phyloP scores from a whole-genome alignment of 1,139 yeast species.

The Yamadazyma pseudoaaseri region DNA sequence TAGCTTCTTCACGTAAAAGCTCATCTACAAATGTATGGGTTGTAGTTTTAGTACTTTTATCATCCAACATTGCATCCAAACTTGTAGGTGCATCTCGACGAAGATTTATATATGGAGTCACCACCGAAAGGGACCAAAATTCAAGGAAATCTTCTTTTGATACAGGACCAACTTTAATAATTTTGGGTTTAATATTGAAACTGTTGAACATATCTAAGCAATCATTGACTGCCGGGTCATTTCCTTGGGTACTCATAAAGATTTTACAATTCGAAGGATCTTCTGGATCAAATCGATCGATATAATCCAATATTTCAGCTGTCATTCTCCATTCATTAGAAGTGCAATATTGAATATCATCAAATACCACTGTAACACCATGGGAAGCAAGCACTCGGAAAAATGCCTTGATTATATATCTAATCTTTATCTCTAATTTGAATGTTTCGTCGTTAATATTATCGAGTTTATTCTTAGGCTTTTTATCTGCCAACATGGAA shows the following conservation, averaged over 20 bases:
- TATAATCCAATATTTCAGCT: conserved; percentile 25
- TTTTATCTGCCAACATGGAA: conserved; percentile 14
- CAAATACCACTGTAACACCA: conserved; percentile 48
- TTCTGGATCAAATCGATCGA: not conserved
- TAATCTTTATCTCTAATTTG: conserved; percentile 40
- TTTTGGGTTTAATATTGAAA: not conserved
- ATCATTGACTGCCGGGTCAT: not conserved
- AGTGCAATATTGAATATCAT: conserved; percentile 49
- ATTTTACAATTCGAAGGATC: not conserved
- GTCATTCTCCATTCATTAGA: conserved; percentile 28
- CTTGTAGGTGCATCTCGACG: conserved; percentile 6
- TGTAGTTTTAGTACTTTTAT: not conserved
- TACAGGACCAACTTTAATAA: conserved; percentile 3
- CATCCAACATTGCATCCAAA: conserved; percentile 6
- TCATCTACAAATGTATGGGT: conserved; percentile 7
- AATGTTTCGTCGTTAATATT: conserved; percentile 16
- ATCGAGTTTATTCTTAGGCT: not conserved
- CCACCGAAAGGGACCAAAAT: conserved; percentile 12
- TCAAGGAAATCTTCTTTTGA: conserved; percentile 10
- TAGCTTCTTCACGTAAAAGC: conserved; percentile 3
- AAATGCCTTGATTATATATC: conserved; percentile 43
- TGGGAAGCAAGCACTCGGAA: conserved; percentile 41
- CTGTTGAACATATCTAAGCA: not conserved
- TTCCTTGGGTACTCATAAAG: not conserved
- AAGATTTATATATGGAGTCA: not conserved